Base-by-base conservation (phyloP, 345 rosid genomes). In the Aquilaria sinensis region DNA sequence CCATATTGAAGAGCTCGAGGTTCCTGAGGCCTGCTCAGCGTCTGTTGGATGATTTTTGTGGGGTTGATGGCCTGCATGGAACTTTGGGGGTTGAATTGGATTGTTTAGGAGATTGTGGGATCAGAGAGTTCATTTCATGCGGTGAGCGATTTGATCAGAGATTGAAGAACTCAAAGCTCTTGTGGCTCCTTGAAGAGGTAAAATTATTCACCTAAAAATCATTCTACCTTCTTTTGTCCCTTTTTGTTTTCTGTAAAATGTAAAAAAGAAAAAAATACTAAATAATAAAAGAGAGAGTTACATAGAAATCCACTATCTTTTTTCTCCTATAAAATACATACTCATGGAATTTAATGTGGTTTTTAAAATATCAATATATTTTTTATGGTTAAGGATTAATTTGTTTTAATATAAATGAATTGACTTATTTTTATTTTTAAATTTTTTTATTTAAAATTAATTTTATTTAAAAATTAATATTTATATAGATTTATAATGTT, bases 21-120 rank as follows among this genome's bases (percentile, higher is more conserved):
- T 92, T 92, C 70, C 73, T 89, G 85, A 89, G 73, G 67, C 97
- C 97, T 2, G 91, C 98, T 0, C 96, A 89, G 61, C 83, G 78
- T 68, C 73, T 89, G 68, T 82, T 89, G 48, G 97, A 87, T 61
- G 93, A 85, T 72, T 79, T 87, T 51, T 81, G 62, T 57, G 77
- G 77, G 1, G 54, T 74, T 2, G 58, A 51, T 51, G 51, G 58
- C 5, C 43, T 5, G 43, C 43, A 37, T 57, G 64, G 43, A 11
- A 49, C 46, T 53, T 53, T 59, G 8, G 56, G 53, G 6, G 14
- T 57, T 64, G 72, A 65, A 43, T 37, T 65, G 54, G 71, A 73
- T 49, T 33, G 50, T 58, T 55, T 59, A 2, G 16, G n/a, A 12
- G 72, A 65, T 31, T 57, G n/a, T 66, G 76, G 56, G n/a, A 11